phyloP scores from a whole-genome alignment of 2,329 filamentous ascomycete species.

The Conoideocrella luteorostrata region DNA sequence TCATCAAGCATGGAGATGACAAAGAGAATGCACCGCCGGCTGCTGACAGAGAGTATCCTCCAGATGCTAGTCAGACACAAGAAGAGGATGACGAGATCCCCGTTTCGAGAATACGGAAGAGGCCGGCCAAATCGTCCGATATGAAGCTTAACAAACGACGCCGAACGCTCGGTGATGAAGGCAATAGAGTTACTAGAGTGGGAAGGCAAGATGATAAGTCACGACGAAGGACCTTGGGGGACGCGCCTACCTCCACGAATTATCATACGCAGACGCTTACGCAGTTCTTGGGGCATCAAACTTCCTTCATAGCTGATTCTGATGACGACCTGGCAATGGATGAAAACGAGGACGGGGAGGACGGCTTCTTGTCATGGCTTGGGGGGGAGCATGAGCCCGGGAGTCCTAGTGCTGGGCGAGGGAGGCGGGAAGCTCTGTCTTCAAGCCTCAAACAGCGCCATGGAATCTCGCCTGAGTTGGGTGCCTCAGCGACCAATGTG shows the following conservation, averaged over 20 bases:
- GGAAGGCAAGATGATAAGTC: constrained; percentile 9
- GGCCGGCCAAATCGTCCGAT: background rate
- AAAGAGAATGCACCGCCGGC: constrained; percentile 13
- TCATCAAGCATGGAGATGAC: background rate
- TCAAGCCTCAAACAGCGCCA: no score
- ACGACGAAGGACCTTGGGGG: constrained; percentile 26
- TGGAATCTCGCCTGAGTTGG: background rate
- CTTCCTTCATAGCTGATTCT: constrained; percentile 28
- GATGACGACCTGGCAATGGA: constrained; percentile 35
- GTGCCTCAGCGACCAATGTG: background rate
- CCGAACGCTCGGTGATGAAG: constrained; percentile 4
- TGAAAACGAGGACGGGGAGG: constrained; percentile 15
- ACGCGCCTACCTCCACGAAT: constrained; percentile 21
- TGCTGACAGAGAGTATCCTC: background rate
- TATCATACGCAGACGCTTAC: constrained; percentile 38
- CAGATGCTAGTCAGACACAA: constrained; percentile 1
- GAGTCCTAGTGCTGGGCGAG: constrained; percentile 20
- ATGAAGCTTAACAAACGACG: constrained; percentile 2
- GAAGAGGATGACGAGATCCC: constrained; percentile 17
- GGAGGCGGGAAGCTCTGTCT: background rate
- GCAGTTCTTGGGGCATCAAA: constrained; percentile 27
- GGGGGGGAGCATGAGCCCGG: constrained; percentile 14
- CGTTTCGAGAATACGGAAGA: constrained; percentile 19
- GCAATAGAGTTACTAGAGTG: constrained; percentile 2
- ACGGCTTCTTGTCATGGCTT: constrained; percentile 28